A percentile compares a stretch with the other conserved stretches of the same genome.
Evolutionary conservation across 768 basidiomycete species (phyloP).

Genomic region (Leccinellum luteum): DNA sequence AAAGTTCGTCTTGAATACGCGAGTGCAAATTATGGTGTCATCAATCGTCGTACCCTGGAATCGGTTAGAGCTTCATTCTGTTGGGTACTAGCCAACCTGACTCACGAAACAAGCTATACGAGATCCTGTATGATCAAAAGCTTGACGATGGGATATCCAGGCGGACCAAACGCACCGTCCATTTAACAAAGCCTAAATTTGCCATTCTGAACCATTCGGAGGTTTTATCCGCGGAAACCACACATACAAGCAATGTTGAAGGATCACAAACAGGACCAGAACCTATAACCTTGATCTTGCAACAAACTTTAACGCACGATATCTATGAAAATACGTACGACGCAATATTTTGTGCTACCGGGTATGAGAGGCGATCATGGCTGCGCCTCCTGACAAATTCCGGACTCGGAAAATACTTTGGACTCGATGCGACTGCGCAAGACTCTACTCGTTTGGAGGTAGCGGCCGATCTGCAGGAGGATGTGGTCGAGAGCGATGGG

Average conservation of each 20-base stretch:
- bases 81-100: neutral
- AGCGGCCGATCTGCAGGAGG: conserved; percentile 2
- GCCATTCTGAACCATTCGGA: conserved; percentile 39
- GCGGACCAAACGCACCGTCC: conserved; percentile 25
- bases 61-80: conserved; percentile 25
- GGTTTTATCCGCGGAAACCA: conserved; percentile 30
- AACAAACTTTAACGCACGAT: conserved; percentile 37
- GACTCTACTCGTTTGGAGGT: conserved; percentile 9
- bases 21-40: conserved; percentile 52
- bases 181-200: conserved; percentile 28
- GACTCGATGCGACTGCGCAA: conserved; percentile 21
- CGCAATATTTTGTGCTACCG: conserved; percentile 50
- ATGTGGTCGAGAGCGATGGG: neutral
- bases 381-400: conserved; percentile 41
- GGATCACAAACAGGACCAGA: neutral
- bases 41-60: conserved; percentile 48
- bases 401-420: conserved; percentile 36
- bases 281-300: conserved; percentile 29
- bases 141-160: conserved; percentile 41
- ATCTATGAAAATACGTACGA: conserved; percentile 40
- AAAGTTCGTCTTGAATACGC: conserved; percentile 43
- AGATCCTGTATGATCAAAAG: conserved; percentile 49
- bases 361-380: conserved; percentile 52
- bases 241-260: neutral
- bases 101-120: conserved; percentile 39